Percentiles rank a stretch among this genome's conserved stretches.
Conservation (phyloP, 306 rosid species). For the Myrica gale region DNA sequence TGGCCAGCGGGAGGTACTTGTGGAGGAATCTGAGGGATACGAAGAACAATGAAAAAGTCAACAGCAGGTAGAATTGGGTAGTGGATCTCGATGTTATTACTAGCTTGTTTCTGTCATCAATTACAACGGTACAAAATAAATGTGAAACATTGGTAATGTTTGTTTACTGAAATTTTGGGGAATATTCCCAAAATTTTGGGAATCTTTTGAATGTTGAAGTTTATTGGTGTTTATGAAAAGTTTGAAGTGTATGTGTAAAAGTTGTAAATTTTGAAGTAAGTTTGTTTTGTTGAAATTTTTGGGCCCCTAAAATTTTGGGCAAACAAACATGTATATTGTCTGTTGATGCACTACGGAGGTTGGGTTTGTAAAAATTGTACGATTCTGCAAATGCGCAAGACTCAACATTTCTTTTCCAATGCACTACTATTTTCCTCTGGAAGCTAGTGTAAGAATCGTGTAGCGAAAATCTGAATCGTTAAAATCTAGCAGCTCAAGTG, state of each 20-base stretch:
- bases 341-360: not conserved
- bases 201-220: no score
- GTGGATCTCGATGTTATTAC: not conserved
- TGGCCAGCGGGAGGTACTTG: slow-evolving; percentile 76
- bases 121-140: not conserved
- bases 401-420: not conserved
- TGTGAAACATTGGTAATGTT: no score
- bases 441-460: not conserved
- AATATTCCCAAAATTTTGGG: no score
- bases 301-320: no score
- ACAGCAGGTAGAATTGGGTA: slow-evolving; percentile 23
- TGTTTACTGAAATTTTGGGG: no score
- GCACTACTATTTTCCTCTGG: not conserved
- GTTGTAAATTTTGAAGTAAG: no score
- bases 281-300: no score
- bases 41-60: slow-evolving; percentile 9
- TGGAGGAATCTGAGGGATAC: slow-evolving; percentile 57
- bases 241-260: no score
- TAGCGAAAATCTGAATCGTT: no score
- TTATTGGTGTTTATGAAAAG: no score
- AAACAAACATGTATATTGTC: no score
- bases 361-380: not conserved
- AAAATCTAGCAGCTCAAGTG: no score
- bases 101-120: not conserved
- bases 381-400: not conserved